Evolutionary conservation across 2,329 filamentous ascomycete species (phyloP).

Genomic region (Chaetoscypha palmicola): DNA sequence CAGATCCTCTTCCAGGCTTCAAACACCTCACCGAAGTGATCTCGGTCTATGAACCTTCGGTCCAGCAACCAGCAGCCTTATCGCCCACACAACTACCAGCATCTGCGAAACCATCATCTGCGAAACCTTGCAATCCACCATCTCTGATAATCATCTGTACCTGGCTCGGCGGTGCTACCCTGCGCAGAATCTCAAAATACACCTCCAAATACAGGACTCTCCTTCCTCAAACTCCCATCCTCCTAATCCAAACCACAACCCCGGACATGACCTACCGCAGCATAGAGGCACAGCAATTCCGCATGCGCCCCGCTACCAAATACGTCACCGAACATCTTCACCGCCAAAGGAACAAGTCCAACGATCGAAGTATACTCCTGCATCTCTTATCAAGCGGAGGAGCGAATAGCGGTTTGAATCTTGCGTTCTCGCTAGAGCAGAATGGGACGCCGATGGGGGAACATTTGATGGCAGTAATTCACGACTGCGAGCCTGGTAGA

Average conservation of each 20-base stretch:
- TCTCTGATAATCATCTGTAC: constrained; percentile 2
- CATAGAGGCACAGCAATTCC: background rate
- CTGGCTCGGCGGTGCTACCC: constrained; percentile 1
- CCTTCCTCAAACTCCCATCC: background rate
- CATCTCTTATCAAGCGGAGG: background rate
- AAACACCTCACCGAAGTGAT: background rate
- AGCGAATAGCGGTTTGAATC: background rate
- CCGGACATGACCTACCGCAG: constrained; percentile 3
- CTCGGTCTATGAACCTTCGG: constrained; percentile 2
- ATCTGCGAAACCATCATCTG: no score
- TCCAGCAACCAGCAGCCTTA: background rate
- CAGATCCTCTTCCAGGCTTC: background rate
- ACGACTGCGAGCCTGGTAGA: background rate
- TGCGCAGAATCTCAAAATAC: constrained; percentile 2
- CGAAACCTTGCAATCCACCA: no score
- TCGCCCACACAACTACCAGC: background rate
- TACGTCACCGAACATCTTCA: background rate
- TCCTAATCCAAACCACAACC: constrained; percentile 3
- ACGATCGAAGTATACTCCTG: background rate
- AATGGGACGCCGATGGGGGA: background rate
- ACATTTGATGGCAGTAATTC: background rate
- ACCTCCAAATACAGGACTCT: background rate
- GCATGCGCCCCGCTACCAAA: background rate
- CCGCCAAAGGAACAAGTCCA: background rate
- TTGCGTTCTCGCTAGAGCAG: background rate